Base-by-base conservation (phyloP, 768 basidiomycete species). In the Mycena chlorophos region DNA sequence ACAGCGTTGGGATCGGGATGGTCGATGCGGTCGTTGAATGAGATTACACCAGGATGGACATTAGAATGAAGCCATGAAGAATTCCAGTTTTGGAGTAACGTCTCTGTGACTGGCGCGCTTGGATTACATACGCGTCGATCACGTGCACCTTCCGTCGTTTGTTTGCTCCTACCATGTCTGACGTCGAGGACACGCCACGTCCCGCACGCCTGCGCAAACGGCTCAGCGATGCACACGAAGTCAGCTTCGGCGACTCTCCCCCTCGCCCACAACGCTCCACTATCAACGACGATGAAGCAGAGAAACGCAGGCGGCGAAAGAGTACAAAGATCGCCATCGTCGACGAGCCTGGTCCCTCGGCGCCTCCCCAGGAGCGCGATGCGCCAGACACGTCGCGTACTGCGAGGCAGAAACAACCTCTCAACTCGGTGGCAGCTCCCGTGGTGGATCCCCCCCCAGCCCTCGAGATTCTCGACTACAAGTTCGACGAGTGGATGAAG, bases 401-500 rank as follows among this genome's bases (percentile, higher is more conserved):
- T 13, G 74, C 75, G 16, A 83, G 80, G 63, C 82, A 82, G 70
- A 87, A 85, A 61, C 77, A 84, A 49, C 81, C 85, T 45, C 75
- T 88, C 34, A 82, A 78, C 56, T 80, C 85, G 23, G 82, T 87
- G 2, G 79, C 80, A 31, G 77, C 84, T 6, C 83, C 83, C 2
- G 69, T 73, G 2, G 81, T 85, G 25, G 79, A 86, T 39, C 82
- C 87, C 19, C 79, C 88, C 19, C 79, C 88, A 0, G 72, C 31
- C 4, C 52, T 87, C 61, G 91, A 95, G 61, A 82, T 94, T n/a
- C 91, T 91, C 84, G 91, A 80, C 72, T 88, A 86, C 34, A 97
- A 94, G 64, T 97, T 88, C 66, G 97, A 99, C 69, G 94, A 98
- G 71, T 98, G 97, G 97, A 98, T 99, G 96, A 98, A 98, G 78